Evolutionary conservation across 2,329 filamentous ascomycete species (phyloP).

Genomic region (Trichothecium sympodiale): DNA sequence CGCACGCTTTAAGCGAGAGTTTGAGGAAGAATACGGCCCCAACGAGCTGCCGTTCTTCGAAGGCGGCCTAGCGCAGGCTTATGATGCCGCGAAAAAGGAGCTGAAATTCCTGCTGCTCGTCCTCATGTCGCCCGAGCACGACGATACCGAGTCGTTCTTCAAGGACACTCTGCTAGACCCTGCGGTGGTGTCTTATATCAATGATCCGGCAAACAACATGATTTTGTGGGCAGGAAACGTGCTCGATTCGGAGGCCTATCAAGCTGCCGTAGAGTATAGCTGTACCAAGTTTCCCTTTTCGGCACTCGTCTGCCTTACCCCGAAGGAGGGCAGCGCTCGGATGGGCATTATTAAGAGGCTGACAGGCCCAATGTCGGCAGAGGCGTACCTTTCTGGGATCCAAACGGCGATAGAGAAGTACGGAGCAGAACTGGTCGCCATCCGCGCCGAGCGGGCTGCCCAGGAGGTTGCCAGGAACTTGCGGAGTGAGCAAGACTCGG

Average conservation of each 20-base stretch:
- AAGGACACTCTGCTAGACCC: conserved; percentile 69
- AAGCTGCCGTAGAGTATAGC: conserved; percentile 75
- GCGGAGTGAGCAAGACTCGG: conserved; percentile 80
- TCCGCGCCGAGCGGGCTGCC: conserved; percentile 65
- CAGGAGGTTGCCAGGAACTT: conserved; percentile 73
- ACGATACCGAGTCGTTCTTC: conserved; percentile 76
- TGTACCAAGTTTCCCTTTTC: conserved; percentile 92
- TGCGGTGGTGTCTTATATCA: conserved; percentile 64
- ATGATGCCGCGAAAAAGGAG: conserved; percentile 82
- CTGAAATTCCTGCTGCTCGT: conserved; percentile 86
- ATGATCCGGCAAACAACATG: conserved; percentile 65
- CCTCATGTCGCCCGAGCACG: conserved; percentile 84
- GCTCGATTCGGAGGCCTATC: conserved; percentile 86
- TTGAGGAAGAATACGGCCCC: conserved; percentile 83
- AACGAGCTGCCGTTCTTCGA: conserved; percentile 69
- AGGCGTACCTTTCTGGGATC: conserved; percentile 66
- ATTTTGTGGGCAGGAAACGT: conserved; percentile 90
- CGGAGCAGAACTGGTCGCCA: conserved; percentile 60
- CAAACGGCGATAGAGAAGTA: conserved; percentile 64
- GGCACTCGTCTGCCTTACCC: conserved; percentile 76
- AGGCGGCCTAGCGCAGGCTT: conserved; percentile 80
- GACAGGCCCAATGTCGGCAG: conserved; percentile 57
- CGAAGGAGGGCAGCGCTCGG: conserved; percentile 68
- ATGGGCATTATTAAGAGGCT: conserved; percentile 86
- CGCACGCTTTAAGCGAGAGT: conserved; percentile 79